phyloP scores from a whole-genome alignment of 2,329 filamentous ascomycete species.

The Didymellaceae sp. region DNA sequence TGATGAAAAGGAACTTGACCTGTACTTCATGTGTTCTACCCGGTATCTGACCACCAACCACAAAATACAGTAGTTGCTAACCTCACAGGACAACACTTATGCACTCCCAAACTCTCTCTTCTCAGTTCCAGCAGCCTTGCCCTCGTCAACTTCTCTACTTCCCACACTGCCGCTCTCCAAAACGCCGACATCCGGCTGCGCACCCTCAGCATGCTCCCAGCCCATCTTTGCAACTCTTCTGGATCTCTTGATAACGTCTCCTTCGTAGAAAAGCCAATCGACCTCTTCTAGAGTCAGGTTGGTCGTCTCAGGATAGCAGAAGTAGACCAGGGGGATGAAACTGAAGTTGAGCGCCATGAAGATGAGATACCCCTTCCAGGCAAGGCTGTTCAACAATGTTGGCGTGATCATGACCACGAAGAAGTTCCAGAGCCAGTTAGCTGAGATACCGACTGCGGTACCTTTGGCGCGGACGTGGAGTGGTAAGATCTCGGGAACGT shows the following conservation, averaged over 20 bases:
- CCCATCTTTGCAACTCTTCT: conserved; percentile 33
- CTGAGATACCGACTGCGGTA: conserved; percentile 57
- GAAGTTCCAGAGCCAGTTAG: conserved; percentile 60
- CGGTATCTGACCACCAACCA: no score
- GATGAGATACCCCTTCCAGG: conserved; percentile 61
- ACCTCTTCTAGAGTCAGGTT: conserved; percentile 48
- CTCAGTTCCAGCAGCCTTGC: conserved; percentile 10
- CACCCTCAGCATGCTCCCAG: conserved; percentile 27
- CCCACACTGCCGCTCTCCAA: conserved; percentile 1
- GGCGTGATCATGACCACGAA: conserved; percentile 61
- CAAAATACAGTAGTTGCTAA: no score
- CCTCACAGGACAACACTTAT: no score
- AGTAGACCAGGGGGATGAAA: conserved; percentile 57
- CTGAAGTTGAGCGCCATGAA: conserved; percentile 59
- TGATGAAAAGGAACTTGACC: no score
- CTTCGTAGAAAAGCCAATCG: conserved; percentile 44
- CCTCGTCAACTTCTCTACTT: conserved; percentile 7
- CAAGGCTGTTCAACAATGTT: conserved; percentile 54
- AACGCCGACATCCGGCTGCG: neutral
- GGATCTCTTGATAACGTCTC: conserved; percentile 33
- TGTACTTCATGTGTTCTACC: no score
- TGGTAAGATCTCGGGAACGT: conserved; percentile 59
- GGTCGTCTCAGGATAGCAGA: conserved; percentile 48
- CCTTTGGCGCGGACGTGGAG: conserved; percentile 59
- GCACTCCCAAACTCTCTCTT: conserved; percentile 13